phyloP scores from a whole-genome alignment of 2,329 filamentous ascomycete species.

The Pseudogymnoascus sp. region DNA sequence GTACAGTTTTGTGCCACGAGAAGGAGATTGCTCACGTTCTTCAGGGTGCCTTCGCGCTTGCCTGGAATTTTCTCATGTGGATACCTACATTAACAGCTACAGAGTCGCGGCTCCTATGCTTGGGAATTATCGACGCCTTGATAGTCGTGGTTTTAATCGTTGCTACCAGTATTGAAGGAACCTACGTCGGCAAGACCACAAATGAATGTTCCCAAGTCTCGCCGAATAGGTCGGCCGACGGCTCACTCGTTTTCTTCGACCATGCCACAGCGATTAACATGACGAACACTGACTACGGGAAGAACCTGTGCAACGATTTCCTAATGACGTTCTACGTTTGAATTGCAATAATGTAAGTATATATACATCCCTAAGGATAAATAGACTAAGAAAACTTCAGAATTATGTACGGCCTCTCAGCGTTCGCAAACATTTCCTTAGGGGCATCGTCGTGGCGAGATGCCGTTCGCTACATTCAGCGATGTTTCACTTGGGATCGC shows the following conservation, averaged over 20 bases:
- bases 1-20: not conserved
- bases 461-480: not conserved
- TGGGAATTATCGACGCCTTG: not conserved
- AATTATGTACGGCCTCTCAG: not conserved
- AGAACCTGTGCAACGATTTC: not conserved
- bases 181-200: not conserved
- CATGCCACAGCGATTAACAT: not conserved
- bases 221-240: not conserved
- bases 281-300: not conserved
- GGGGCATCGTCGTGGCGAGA: not conserved
- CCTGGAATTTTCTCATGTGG: not conserved
- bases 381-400: not conserved
- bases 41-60: not conserved
- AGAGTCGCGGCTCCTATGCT: not conserved
- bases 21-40: not conserved
- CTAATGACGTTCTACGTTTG: not conserved
- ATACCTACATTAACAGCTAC: not conserved
- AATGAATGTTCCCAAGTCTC: not conserved
- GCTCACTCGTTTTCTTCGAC: not conserved
- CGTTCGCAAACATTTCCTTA: not conserved
- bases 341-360: not conserved
- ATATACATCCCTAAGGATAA: not conserved
- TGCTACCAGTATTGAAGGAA: not conserved
- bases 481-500: no score
- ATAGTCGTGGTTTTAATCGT: not conserved